These are phyloP conservation scores for Epichloe amarillans DNA, from an alignment of 2,329 filamentous ascomycete genomes.

Conservation along the genomic window DNA sequence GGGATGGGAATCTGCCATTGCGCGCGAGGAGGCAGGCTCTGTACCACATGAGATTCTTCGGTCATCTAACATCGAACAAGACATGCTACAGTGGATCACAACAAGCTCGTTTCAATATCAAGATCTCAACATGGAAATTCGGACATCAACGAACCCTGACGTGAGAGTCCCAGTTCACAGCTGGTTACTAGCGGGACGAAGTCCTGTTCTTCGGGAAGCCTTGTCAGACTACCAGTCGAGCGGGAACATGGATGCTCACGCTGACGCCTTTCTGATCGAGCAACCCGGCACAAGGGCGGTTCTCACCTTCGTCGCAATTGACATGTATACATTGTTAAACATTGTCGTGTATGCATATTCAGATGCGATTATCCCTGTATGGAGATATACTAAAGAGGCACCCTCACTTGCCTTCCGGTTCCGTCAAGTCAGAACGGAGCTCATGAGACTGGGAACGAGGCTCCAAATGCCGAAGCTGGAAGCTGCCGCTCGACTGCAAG, in stretches of 20 bases:
- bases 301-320: slow-evolving; percentile 54
- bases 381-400: slow-evolving; percentile 62
- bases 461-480: slow-evolving; percentile 63
- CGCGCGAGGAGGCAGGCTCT: slow-evolving; percentile 33
- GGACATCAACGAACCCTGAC: slow-evolving; percentile 50
- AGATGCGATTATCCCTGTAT: slow-evolving; percentile 69
- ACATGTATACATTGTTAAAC: slow-evolving; percentile 69
- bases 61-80: slow-evolving; percentile 52
- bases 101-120: slow-evolving; percentile 25
- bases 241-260: slow-evolving; percentile 8
- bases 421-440: slow-evolving; percentile 65
- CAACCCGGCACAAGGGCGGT: slow-evolving; percentile 35
- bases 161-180: slow-evolving; percentile 68
- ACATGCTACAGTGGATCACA: slow-evolving; percentile 39
- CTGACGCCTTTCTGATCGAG: slow-evolving; percentile 19
- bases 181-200: slow-evolving; percentile 67
- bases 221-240: slow-evolving; percentile 40
- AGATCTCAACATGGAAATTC: slow-evolving; percentile 31
- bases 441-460: slow-evolving; percentile 72
- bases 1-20: slow-evolving; percentile 18
- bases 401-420: slow-evolving; percentile 57
- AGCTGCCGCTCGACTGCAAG: slow-evolving; percentile 63
- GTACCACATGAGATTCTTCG: slow-evolving; percentile 41
- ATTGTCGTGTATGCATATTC: slow-evolving; percentile 69
- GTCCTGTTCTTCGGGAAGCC: slow-evolving; percentile 49